These are phyloP conservation scores for Didymella exigua DNA, from an alignment of 2,329 filamentous ascomycete species.

Conservation along the genomic window DNA sequence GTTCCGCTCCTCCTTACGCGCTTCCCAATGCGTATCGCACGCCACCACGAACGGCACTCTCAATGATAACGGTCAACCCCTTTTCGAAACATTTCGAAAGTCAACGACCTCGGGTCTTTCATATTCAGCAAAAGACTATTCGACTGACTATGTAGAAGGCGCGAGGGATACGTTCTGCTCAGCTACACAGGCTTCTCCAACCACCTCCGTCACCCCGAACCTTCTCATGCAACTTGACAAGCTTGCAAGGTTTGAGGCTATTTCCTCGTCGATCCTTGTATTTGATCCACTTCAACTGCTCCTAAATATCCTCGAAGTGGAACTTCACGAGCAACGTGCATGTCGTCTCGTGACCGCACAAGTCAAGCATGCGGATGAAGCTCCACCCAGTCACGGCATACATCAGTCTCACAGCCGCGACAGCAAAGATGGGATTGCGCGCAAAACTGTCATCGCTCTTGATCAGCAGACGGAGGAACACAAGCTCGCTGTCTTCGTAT, in stretches of 20 bases:
- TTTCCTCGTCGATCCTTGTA: background rate
- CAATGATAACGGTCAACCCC: no score
- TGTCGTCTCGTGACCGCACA: slow-evolving; percentile 67
- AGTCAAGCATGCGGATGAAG: slow-evolving; percentile 68
- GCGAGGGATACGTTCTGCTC: background rate
- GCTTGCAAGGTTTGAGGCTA: background rate
- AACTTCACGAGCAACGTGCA: slow-evolving; percentile 68
- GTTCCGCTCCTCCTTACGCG: background rate
- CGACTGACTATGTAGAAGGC: background rate
- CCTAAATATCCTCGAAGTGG: slow-evolving; percentile 51
- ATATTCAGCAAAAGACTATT: background rate
- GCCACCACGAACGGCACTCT: background rate
- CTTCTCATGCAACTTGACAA: background rate
- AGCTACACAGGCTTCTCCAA: background rate
- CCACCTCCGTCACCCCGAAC: background rate
- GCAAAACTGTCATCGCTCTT: slow-evolving; percentile 70
- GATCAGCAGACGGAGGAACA: slow-evolving; percentile 68
- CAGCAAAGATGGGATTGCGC: slow-evolving; percentile 66
- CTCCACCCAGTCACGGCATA: slow-evolving; percentile 65
- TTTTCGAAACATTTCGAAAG: background rate
- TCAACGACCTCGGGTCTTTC: background rate
- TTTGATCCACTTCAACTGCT: background rate
- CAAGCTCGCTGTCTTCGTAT: slow-evolving; percentile 69
- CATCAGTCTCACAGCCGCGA: slow-evolving; percentile 63
- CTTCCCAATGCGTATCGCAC: background rate